Evolutionary conservation across 202 grass and related monocot species (phyloP).

Genomic region (Brachypodium distachyon): DNA sequence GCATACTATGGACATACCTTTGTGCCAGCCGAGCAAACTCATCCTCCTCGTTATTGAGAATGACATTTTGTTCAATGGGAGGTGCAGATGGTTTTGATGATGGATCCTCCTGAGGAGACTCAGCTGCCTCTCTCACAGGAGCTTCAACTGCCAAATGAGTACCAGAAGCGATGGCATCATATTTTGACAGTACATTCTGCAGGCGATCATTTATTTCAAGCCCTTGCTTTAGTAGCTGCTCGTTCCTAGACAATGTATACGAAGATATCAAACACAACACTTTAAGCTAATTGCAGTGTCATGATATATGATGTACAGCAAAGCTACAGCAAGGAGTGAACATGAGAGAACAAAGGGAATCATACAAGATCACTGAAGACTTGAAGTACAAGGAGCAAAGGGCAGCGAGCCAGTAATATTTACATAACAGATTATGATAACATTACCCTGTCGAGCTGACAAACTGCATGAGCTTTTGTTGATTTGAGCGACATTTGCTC

Average conservation of each 20-base stretch:
- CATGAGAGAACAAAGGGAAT: conserved; percentile 8
- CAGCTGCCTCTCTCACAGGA: conserved; percentile 14
- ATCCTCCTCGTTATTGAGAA: conserved; percentile 51
- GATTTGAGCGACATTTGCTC: conserved; percentile 68
- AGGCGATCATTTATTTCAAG: conserved; percentile 73
- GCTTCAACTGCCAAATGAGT: conserved; percentile 32
- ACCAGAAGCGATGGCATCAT: conserved; percentile 54
- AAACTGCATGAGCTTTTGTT: conserved; percentile 73
- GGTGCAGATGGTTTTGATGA: conserved; percentile 21
- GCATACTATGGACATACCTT: conserved; percentile 40
- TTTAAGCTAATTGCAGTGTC: neutral
- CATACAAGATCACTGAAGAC: neutral
- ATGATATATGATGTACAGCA: neutral
- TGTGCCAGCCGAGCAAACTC: conserved; percentile 62
- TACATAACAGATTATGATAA: neutral
- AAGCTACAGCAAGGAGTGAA: neutral
- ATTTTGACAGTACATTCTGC: conserved; percentile 61
- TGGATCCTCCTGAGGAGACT: conserved; percentile 18
- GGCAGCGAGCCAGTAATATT: neutral
- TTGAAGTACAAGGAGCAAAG: neutral
- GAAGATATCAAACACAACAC: conserved; percentile 5
- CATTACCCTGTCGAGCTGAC: conserved; percentile 73
- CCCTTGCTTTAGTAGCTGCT: conserved; percentile 72
- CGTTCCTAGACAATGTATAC: conserved; percentile 45
- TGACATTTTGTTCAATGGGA: conserved; percentile 15